Percentiles rank a stretch among this genome's conserved stretches.
These are phyloP conservation scores for Lodderomyces oxycetoniae DNA, from an alignment of 1,139 yeast genomes.

Conservation along the genomic window DNA sequence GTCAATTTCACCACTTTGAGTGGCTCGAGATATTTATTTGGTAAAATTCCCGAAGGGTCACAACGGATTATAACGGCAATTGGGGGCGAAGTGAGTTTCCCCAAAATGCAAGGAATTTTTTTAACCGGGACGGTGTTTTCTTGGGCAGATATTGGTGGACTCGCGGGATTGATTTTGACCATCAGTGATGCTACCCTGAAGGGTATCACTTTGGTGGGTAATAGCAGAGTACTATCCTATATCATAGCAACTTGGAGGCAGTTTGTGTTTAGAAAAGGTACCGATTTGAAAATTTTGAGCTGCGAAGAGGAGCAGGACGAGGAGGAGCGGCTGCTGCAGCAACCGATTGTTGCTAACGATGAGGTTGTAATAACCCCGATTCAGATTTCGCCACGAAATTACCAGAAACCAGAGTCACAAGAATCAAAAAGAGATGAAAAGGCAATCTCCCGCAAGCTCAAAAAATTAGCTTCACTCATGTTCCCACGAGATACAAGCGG, in stretches of 20 bases:
- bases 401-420: background rate
- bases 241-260: conserved; percentile 78
- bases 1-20: conserved; percentile 45
- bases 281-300: conserved; percentile 47
- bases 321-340: no score
- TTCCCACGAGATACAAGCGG: conserved; percentile 44
- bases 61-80: conserved; percentile 56
- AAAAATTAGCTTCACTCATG: conserved; percentile 40
- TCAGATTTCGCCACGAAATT: conserved; percentile 20
- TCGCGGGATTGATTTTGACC: conserved; percentile 84
- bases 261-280: conserved; percentile 81
- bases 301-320: conserved; percentile 23
- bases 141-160: conserved; percentile 80
- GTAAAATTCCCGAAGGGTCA: conserved; percentile 80
- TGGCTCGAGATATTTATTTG: conserved; percentile 67
- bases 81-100: conserved; percentile 49
- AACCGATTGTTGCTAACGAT: conserved; percentile 44
- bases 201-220: conserved; percentile 36
- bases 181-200: conserved; percentile 76
- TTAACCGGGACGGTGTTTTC: conserved; percentile 62
- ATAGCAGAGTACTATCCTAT: conserved; percentile 42
- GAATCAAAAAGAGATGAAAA: background rate
- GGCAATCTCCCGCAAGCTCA: conserved; percentile 18
- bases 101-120: conserved; percentile 60
- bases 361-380: conserved; percentile 52